Evolutionary conservation across 2,329 filamentous ascomycete genomes (phyloP).

Genomic region (Rosellinia necatrix): DNA sequence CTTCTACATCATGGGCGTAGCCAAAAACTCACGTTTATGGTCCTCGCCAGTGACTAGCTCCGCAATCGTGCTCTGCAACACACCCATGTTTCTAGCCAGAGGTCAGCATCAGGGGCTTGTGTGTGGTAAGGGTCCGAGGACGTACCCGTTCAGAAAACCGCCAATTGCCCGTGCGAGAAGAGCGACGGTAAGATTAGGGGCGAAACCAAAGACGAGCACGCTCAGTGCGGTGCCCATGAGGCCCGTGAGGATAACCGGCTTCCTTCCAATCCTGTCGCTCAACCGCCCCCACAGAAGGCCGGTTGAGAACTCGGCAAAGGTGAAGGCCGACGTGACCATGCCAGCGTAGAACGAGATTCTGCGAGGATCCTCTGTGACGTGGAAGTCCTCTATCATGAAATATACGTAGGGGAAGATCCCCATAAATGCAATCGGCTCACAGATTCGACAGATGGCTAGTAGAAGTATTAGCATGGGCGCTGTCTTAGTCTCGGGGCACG

Average conservation of each 20-base stretch:
- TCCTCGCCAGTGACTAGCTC: conserved; percentile 92
- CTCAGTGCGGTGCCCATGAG: conserved; percentile 89
- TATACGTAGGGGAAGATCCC: conserved; percentile 99
- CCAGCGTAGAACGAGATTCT: conserved; percentile 91
- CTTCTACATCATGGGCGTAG: not conserved
- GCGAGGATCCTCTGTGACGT: conserved; percentile 76
- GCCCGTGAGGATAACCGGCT: conserved; percentile 89
- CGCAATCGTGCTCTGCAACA: conserved; percentile 91
- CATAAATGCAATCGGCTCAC: conserved; percentile 99
- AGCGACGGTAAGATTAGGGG: conserved; percentile 79
- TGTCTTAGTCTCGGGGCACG: not conserved
- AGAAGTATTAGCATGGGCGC: conserved; percentile 17
- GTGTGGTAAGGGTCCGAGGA: conserved; percentile 24
- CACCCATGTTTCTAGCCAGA: conserved; percentile 78
- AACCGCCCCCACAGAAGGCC: conserved; percentile 91
- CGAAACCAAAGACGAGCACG: conserved; percentile 90
- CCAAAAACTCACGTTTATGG: conserved; percentile 73
- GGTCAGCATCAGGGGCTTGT: conserved; percentile 36
- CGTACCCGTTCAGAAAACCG: conserved; percentile 86
- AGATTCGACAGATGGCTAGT: conserved; percentile 88
- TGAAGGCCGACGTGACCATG: conserved; percentile 95
- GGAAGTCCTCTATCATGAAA: conserved; percentile 93
- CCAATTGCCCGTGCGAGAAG: conserved; percentile 87
- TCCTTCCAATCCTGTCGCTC: conserved; percentile 89
- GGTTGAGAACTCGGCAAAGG: conserved; percentile 91